phyloP scores from a whole-genome alignment of 768 basidiomycete species.

The Hirschioporus abietinus region DNA sequence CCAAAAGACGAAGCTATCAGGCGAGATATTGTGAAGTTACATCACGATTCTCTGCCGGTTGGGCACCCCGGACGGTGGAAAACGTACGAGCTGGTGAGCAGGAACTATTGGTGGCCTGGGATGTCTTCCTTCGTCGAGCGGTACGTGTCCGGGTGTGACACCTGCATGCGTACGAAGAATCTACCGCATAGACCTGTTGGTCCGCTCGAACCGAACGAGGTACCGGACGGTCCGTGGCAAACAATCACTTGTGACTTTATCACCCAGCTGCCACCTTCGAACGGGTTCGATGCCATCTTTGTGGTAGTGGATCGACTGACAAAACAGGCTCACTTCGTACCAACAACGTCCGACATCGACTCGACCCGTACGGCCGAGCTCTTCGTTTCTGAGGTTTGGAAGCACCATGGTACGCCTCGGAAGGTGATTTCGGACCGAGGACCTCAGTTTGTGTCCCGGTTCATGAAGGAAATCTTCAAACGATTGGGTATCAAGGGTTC shows the following conservation, averaged over 20 bases:
- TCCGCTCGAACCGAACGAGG: slow-evolving; percentile 2
- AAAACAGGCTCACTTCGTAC: slow-evolving; percentile 15
- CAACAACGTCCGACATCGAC: slow-evolving; percentile 8
- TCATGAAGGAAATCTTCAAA: slow-evolving; percentile 17
- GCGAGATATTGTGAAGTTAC: not conserved
- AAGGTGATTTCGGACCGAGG: slow-evolving; percentile 15
- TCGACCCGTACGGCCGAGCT: slow-evolving; percentile 15
- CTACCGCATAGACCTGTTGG: slow-evolving; percentile 17
- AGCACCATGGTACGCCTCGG: slow-evolving; percentile 6
- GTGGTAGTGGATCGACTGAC: slow-evolving; percentile 19
- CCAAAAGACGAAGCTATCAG: not conserved
- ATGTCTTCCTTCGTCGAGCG: slow-evolving; percentile 19
- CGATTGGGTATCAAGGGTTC: slow-evolving; percentile 15
- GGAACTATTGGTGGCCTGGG: slow-evolving; percentile 26
- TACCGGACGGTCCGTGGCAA: slow-evolving; percentile 23
- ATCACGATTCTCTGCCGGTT: slow-evolving; percentile 10
- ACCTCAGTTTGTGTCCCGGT: slow-evolving; percentile 17
- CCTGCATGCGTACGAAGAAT: slow-evolving; percentile 20
- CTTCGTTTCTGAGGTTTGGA: slow-evolving; percentile 13
- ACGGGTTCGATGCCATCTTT: slow-evolving; percentile 15
- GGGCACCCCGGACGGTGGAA: slow-evolving; percentile 15
- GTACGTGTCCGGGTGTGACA: slow-evolving; percentile 21
- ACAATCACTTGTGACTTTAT: slow-evolving; percentile 24
- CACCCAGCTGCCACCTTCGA: slow-evolving; percentile 19
- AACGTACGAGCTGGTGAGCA: slow-evolving; percentile 16